A percentile compares a stretch with the other conserved stretches of the same genome.
These are phyloP conservation scores for Funneliformis caledonium DNA, from an alignment of 371 early-diverging fungal species.

Conservation along the genomic window DNA sequence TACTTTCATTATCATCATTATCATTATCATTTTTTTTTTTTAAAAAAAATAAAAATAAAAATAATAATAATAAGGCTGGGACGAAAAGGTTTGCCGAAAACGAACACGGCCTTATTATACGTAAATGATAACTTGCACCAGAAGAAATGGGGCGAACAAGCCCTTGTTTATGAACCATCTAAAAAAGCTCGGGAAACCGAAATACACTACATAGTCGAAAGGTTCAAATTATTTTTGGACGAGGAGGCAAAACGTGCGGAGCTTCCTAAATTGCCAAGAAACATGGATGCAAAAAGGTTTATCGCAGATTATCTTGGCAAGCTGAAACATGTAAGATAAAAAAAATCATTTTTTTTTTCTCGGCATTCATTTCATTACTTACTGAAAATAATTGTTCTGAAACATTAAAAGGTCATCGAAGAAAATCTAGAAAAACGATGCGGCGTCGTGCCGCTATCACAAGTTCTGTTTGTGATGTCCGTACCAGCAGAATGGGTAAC, in stretches of 20 bases:
- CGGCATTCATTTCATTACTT: not conserved
- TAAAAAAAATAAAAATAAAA: not conserved
- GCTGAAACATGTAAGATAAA: not conserved
- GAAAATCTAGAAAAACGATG: not conserved
- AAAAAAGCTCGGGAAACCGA: not conserved
- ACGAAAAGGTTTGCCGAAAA: constrained; percentile 18
- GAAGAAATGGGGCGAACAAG: constrained; percentile 23
- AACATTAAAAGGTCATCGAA: constrained; percentile 4
- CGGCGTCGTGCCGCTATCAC: not conserved
- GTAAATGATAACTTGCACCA: not conserved
- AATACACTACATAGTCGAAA: not conserved
- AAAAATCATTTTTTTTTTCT: not conserved
- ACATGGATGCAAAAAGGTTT: not conserved
- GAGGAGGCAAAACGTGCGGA: not conserved
- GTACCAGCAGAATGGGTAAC: constrained; percentile 37
- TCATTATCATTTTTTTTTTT: not conserved
- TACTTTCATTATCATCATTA: too few species aligned
- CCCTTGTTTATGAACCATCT: constrained; percentile 5
- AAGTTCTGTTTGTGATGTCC: constrained; percentile 15
- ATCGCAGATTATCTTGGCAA: constrained; percentile 17
- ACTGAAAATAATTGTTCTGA: too few species aligned
- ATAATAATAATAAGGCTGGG: not conserved
- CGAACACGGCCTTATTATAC: constrained; percentile 24
- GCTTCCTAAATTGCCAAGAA: not conserved
- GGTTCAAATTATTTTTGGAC: constrained; percentile 20